Evolutionary conservation across 371 early-diverging fungal genomes (phyloP).

Genomic region (Mucor saturninus): DNA sequence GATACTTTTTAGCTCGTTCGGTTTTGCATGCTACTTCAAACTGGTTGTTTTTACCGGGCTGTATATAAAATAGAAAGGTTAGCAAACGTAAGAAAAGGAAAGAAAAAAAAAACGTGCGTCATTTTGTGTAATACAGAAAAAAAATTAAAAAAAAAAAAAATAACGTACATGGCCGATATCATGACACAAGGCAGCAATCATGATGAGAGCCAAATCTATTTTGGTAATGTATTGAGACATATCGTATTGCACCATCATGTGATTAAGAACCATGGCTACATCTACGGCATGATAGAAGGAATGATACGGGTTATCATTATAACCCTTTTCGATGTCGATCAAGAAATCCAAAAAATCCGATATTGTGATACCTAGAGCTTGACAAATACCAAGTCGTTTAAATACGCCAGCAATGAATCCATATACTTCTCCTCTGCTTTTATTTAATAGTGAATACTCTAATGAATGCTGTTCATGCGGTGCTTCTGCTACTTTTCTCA

Average conservation of each 20-base stretch:
- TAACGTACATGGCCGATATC: constrained; percentile 87
- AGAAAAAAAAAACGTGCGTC: no score
- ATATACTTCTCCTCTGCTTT: constrained; percentile 69
- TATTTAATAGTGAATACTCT: constrained; percentile 70
- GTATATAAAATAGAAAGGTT: constrained; percentile 12
- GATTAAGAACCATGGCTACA: constrained; percentile 79
- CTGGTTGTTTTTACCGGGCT: constrained; percentile 92
- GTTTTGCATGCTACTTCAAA: constrained; percentile 85
- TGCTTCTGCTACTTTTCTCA: constrained; percentile 33
- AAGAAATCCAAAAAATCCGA: constrained; percentile 79
- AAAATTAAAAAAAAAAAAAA: not conserved
- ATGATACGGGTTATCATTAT: constrained; percentile 84
- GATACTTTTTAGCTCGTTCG: constrained; percentile 67
- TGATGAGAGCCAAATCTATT: constrained; percentile 72
- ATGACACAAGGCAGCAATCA: constrained; percentile 86
- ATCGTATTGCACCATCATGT: constrained; percentile 67
- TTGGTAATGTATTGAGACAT: constrained; percentile 63
- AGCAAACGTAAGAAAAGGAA: not conserved
- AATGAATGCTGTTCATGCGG: constrained; percentile 41
- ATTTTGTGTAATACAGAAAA: not conserved
- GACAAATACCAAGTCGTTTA: constrained; percentile 58
- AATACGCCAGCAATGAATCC: constrained; percentile 75
- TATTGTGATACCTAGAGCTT: constrained; percentile 59
- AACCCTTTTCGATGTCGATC: constrained; percentile 79
- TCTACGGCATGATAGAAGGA: constrained; percentile 90